Evolutionary conservation across 2,329 filamentous ascomycete species (phyloP).

Genomic region (Talaromyces sp.): DNA sequence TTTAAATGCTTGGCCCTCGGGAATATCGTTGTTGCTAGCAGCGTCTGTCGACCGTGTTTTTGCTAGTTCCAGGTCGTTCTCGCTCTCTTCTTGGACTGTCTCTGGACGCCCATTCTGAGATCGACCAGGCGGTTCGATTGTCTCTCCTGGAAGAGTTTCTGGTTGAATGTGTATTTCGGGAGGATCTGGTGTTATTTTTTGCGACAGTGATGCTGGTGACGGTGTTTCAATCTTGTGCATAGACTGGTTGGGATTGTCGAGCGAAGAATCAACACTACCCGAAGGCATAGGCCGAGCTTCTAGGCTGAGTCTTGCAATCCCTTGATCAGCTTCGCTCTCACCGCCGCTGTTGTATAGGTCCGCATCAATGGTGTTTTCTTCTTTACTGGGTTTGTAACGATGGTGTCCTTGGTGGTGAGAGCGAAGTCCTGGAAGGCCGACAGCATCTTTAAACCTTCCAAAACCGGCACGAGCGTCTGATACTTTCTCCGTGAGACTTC

Average conservation of each 20-base stretch:
- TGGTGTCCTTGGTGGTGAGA: conserved; percentile 27
- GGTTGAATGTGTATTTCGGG: conserved; percentile 31
- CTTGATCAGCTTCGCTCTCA: conserved; percentile 25
- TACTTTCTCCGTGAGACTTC: conserved; percentile 72
- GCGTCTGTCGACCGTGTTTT: conserved; percentile 25
- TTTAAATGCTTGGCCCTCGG: conserved; percentile 22
- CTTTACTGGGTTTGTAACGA: conserved; percentile 30
- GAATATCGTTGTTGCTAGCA: conserved; percentile 24
- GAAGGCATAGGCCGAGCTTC: conserved; percentile 18
- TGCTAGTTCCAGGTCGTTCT: conserved; percentile 23
- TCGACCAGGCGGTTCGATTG: not conserved
- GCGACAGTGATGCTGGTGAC: conserved; percentile 7
- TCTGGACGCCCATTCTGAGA: not conserved
- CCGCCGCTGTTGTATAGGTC: conserved; percentile 24
- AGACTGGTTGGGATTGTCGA: conserved; percentile 13
- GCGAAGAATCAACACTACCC: conserved; percentile 13
- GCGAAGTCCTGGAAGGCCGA: conserved; percentile 50
- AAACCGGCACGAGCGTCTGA: conserved; percentile 78
- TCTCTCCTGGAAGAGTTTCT: conserved; percentile 14
- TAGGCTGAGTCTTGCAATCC: conserved; percentile 9
- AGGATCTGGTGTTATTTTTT: conserved; percentile 16
- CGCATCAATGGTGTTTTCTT: conserved; percentile 25
- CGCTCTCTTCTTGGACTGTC: conserved; percentile 20
- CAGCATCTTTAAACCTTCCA: conserved; percentile 78
- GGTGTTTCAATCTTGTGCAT: conserved; percentile 13